phyloP scores from a whole-genome alignment of 345 rosid genomes.

The Conringia planisiliqua region DNA sequence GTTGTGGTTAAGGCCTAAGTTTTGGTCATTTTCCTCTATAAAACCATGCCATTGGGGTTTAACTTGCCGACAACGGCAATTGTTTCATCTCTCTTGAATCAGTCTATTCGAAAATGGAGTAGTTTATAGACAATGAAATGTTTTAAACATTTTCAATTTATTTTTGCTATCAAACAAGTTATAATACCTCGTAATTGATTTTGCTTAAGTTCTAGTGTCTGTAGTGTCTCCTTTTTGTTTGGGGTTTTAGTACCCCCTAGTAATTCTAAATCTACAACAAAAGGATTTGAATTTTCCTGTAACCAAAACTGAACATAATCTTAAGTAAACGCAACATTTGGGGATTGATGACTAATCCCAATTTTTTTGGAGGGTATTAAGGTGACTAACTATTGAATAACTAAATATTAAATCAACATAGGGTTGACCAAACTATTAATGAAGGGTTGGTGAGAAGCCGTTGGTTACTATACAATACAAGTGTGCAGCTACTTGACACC shows the following conservation, averaged over 20 bases:
- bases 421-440: slow-evolving; percentile 12
- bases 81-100: background rate
- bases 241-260: background rate
- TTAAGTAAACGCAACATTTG: background rate
- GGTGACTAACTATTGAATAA: background rate
- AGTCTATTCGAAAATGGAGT: background rate
- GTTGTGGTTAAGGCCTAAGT: background rate
- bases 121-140: background rate
- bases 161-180: background rate
- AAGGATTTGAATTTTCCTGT: background rate
- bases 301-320: background rate
- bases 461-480: slow-evolving; percentile 6
- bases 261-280: background rate
- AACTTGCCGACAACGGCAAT: background rate
- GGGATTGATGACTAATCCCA: slow-evolving; percentile 14
- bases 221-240: background rate
- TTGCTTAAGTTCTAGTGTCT: background rate
- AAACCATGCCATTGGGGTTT: background rate
- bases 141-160: background rate
- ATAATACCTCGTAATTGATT: background rate
- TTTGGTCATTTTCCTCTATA: background rate
- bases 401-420: background rate
- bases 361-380: background rate
- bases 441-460: slow-evolving; percentile 36
- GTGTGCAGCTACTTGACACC: slow-evolving; percentile 24